A percentile compares a stretch with the other conserved stretches of the same genome.
These are phyloP conservation scores for Melastoma malabathricum DNA, from an alignment of 345 rosid genomes.

Conservation along the genomic window DNA sequence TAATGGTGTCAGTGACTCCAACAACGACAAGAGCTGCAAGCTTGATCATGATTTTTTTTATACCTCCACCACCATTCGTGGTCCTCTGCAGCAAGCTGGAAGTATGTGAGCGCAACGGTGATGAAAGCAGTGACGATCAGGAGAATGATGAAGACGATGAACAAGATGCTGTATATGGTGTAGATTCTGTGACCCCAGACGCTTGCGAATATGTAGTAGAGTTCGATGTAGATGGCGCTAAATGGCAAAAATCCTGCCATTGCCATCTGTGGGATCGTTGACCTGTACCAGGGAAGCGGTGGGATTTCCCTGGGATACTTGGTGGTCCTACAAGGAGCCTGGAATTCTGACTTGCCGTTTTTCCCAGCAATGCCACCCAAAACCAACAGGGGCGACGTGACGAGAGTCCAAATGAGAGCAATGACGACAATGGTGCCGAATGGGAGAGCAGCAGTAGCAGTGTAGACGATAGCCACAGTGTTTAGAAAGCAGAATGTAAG, in stretches of 20 bases:
- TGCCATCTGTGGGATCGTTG: slow-evolving; percentile 30
- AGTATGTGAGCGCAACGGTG: slow-evolving; percentile 28
- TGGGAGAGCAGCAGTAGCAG: slow-evolving; percentile 30
- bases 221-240: slow-evolving; percentile 32
- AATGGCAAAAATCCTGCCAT: slow-evolving; percentile 36
- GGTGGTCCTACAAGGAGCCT: slow-evolving; percentile 33
- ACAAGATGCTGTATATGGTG: slow-evolving; percentile 30
- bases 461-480: slow-evolving; percentile 27
- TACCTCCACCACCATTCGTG: slow-evolving; percentile 34
- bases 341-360: slow-evolving; percentile 33
- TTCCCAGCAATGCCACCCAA: slow-evolving; percentile 36
- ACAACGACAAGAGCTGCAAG: no score
- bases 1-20: no score
- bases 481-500: slow-evolving; percentile 28
- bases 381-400: slow-evolving; percentile 24
- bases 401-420: slow-evolving; percentile 25
- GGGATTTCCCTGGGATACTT: slow-evolving; percentile 33
- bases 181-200: slow-evolving; percentile 38
- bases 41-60: no score
- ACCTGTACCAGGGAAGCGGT: slow-evolving; percentile 26
- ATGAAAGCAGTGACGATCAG: slow-evolving; percentile 32
- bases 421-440: slow-evolving; percentile 29
- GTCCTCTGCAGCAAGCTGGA: slow-evolving; percentile 35
- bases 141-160: slow-evolving; percentile 32
- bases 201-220: slow-evolving; percentile 30